Evolutionary conservation across 202 grass and related monocot genomes (phyloP).

Genomic region (Setaria italica): DNA sequence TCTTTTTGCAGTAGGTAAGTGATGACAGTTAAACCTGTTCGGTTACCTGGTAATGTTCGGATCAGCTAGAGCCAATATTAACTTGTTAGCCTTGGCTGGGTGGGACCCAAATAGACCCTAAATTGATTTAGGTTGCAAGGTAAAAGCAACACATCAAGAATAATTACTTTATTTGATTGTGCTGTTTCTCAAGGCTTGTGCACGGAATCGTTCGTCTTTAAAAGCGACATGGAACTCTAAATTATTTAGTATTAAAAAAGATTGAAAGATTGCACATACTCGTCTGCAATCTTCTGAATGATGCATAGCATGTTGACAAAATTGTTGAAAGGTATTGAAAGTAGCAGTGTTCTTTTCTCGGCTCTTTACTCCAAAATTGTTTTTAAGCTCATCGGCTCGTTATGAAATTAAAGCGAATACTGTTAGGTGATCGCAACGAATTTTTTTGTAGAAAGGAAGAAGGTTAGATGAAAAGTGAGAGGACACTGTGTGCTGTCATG

Average conservation of each 20-base stretch:
- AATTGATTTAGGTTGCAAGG: no score
- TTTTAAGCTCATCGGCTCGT: conserved; percentile 3
- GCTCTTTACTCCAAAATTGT: background rate
- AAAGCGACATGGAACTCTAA: background rate
- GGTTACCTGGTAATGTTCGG: no score
- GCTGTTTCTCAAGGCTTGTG: background rate
- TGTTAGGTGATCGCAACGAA: background rate
- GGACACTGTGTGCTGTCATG: background rate
- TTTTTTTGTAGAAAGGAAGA: background rate
- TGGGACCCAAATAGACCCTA: no score
- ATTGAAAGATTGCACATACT: background rate
- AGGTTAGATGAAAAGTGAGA: background rate
- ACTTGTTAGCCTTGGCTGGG: no score
- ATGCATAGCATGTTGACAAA: background rate
- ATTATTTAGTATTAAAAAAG: background rate
- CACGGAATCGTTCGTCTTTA: background rate
- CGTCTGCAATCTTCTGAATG: background rate
- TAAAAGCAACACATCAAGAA: no score
- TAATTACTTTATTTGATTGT: no score
- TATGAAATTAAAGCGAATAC: background rate
- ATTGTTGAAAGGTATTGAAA: no score
- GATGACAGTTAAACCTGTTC: no score
- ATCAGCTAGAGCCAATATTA: no score
- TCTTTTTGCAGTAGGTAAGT: background rate
- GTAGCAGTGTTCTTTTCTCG: background rate